Percentiles rank a stretch among this genome's conserved stretches.
These are phyloP conservation scores for Trypanosoma theileri DNA, from an alignment of 208 protist species.

Conservation along the genomic window DNA sequence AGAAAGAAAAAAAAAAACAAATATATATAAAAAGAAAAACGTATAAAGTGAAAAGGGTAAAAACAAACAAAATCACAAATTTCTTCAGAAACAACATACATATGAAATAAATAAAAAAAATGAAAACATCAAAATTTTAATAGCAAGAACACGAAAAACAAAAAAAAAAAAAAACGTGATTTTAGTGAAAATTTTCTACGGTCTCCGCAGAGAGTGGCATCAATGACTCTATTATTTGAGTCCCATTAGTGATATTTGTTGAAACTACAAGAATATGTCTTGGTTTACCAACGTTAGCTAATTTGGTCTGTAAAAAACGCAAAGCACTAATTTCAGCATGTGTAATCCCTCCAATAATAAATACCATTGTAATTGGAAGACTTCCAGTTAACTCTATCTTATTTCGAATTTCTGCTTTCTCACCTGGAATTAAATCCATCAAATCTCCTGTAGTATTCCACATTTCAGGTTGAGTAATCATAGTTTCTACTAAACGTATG, in stretches of 20 bases:
- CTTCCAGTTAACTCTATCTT: constrained; percentile 33
- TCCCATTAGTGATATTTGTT: constrained; percentile 69
- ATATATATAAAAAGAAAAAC: background rate
- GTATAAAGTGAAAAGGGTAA: background rate
- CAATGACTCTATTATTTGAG: constrained; percentile 48
- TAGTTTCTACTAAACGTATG: constrained; percentile 50
- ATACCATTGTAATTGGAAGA: constrained; percentile 68
- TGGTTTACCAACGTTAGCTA: constrained; percentile 38
- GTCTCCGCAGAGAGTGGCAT: constrained; percentile 37
- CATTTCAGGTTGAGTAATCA: constrained; percentile 43
- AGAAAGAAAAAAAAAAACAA: constrained; percentile 14
- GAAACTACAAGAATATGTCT: constrained; percentile 56
- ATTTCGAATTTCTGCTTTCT: constrained; percentile 55
- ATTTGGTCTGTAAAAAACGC: constrained; percentile 72
- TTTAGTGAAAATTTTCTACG: background rate
- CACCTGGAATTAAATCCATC: constrained; percentile 45
- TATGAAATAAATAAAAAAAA: constrained; percentile 4
- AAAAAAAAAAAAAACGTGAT: background rate
- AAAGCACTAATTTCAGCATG: constrained; percentile 91
- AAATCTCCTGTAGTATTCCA: constrained; percentile 42
- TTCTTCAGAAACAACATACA: background rate
- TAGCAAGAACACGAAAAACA: background rate
- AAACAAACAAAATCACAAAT: background rate
- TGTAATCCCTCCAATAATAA: constrained; percentile 94
- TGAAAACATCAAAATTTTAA: background rate